These are phyloP conservation scores for Pseudocercospora fijiensis DNA, from an alignment of 2,329 filamentous ascomycete species.

Conservation along the genomic window DNA sequence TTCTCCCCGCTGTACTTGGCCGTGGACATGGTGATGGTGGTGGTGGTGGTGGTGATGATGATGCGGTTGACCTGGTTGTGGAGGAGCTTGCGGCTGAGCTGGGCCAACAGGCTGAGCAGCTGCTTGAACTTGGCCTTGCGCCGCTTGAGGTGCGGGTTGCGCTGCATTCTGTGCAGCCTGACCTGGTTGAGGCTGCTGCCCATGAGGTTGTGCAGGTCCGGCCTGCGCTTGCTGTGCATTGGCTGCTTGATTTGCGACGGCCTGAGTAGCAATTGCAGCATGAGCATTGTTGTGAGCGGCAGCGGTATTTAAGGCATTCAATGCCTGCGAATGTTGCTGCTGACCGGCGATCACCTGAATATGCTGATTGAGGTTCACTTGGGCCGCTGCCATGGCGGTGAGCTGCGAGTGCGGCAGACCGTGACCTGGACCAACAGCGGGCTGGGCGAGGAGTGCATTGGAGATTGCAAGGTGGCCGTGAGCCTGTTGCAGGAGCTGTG, in stretches of 20 bases:
- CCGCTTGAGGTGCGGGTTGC: constrained; percentile 3
- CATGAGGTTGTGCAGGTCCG: not conserved
- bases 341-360: constrained; percentile 20
- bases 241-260: not conserved
- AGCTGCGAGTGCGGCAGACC: constrained; percentile 18
- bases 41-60: constrained; percentile 32
- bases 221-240: constrained; percentile 3
- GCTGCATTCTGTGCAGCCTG: constrained; percentile 2
- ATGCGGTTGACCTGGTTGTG: constrained; percentile 36
- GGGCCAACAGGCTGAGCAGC: constrained; percentile 23
- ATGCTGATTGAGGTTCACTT: constrained; percentile 20
- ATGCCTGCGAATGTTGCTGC: constrained; percentile 19
- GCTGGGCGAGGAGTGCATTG: constrained; percentile 23
- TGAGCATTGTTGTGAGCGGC: constrained; percentile 6
- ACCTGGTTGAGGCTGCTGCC: constrained; percentile 6
- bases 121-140: constrained; percentile 3
- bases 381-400: constrained; percentile 21
- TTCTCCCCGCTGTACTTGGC: constrained; percentile 34
- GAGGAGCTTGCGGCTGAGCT: constrained; percentile 28
- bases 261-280: constrained; percentile 3
- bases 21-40: constrained; percentile 23
- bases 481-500: constrained; percentile 25
- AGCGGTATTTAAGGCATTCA: constrained; percentile 4
- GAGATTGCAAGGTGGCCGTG: constrained; percentile 21
- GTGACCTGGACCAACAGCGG: constrained; percentile 9